phyloP scores from a whole-genome alignment of 768 basidiomycete species.

The Lyophyllum semitale region DNA sequence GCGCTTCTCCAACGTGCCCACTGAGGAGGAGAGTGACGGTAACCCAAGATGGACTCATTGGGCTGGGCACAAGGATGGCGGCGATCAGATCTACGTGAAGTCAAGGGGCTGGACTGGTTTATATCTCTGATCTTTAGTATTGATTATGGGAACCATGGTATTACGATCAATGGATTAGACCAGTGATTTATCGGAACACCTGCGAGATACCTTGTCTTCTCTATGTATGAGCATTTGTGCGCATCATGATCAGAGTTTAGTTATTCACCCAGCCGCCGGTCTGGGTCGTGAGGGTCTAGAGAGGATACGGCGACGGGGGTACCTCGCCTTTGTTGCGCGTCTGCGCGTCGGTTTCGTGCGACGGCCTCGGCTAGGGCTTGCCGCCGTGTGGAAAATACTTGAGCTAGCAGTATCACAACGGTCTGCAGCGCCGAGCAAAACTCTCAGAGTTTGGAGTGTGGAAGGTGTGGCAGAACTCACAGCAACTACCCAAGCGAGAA shows the following conservation, averaged over 20 bases:
- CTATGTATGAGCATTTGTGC: neutral
- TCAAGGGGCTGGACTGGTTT: constrained; percentile 51
- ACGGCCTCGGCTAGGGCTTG: constrained; percentile 28
- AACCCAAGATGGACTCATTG: constrained; percentile 41
- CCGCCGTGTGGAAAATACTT: constrained; percentile 29
- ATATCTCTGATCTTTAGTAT: constrained; percentile 35
- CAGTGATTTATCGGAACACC: neutral
- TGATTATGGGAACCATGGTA: neutral
- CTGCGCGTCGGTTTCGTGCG: constrained; percentile 5
- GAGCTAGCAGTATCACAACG: constrained; percentile 31
- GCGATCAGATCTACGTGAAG: constrained; percentile 38
- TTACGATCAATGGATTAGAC: neutral
- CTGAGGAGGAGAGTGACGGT: constrained; percentile 12
- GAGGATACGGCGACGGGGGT: constrained; percentile 2
- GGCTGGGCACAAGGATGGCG: constrained; percentile 39
- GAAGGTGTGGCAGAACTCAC: constrained; percentile 34
- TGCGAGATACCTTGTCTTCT: too few relatives aligned
- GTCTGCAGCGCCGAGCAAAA: constrained; percentile 22
- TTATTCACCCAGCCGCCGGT: constrained; percentile 10
- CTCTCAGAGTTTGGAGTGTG: neutral
- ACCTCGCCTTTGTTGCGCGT: neutral
- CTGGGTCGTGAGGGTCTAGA: constrained; percentile 11
- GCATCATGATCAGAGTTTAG: neutral
- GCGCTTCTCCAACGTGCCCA: constrained; percentile 8
- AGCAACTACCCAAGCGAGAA: constrained; percentile 54